Base-by-base conservation (phyloP, 768 basidiomycete species). In the Xerocomus brunneocitrinus region DNA sequence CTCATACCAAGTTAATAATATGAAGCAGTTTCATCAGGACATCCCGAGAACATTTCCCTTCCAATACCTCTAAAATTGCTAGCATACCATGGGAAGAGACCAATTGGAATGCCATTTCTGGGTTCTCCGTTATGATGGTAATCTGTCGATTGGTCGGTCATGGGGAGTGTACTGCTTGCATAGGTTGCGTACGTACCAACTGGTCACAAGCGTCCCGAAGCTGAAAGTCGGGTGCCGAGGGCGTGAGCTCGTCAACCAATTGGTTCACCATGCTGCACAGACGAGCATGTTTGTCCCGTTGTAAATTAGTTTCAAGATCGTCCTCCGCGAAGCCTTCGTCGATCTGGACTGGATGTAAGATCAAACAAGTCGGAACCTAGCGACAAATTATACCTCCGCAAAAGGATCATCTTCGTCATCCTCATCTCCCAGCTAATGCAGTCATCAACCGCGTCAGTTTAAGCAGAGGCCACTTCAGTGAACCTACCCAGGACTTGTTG, bases 341-440 rank as follows among this genome's bases (percentile, higher is more conserved):
- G 54, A 95, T 95, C 89, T 88, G 56, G 32, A 50, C 8, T 7
- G 38, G 28, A 1, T 36, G 48, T 42, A 51, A 58, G 55, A 58
- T 50, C 45, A 25, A 50, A 36, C 5, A 32, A 27, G 35, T 42
- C 47, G 13, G 44, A 44, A 28, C 28, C 22, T 19, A 44, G 16
- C 14, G 24, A 44, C 24, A 38, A 8, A 10, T 45, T 61, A 52
- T 59, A 91, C 91, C 75, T 94, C 91, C 3, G 95, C 94, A 61
- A 99, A 99, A 1, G 97, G 95, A 74, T 99, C 94, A 50, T 93
- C 91, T 49, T 95, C 94, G 53, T 95, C 93, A 3, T 82, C 83
- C 32, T 89, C 90, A 41, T 91, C 91, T 8, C 86, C 86, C 50
- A 88, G 71, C 85, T 89, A 56, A n/a, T 50, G 32, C 9, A 41